phyloP scores from a whole-genome alignment of 345 rosid species.

The Sisymbrium altissimum region DNA sequence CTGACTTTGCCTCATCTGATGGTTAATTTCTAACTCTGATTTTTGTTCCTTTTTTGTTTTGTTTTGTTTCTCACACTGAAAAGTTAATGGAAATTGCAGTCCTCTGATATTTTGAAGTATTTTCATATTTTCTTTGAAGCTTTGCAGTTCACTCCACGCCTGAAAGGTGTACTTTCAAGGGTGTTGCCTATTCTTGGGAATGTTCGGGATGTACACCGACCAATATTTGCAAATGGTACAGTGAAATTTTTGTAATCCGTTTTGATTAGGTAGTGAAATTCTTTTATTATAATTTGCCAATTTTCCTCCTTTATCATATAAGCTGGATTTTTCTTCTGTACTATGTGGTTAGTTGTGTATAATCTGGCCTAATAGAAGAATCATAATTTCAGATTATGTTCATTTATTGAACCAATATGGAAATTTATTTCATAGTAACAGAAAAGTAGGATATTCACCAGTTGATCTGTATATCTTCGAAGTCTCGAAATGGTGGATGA shows the following conservation, averaged over 20 bases:
- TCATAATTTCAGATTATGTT: slow-evolving; percentile 10
- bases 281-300: neutral
- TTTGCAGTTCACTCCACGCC: slow-evolving; percentile 86
- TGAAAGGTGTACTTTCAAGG: slow-evolving; percentile 85
- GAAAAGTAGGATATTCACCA: slow-evolving; percentile 10
- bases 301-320: neutral
- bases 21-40: slow-evolving; percentile 50
- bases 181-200: slow-evolving; percentile 88
- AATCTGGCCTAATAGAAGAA: neutral
- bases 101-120: slow-evolving; percentile 36
- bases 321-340: neutral
- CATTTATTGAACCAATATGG: slow-evolving; percentile 9
- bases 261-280: neutral
- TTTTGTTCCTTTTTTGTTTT: slow-evolving; percentile 4
- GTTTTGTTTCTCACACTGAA: slow-evolving; percentile 2
- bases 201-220: slow-evolving; percentile 79
- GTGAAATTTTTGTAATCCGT: slow-evolving; percentile 11
- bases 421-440: neutral
- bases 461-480: slow-evolving; percentile 9
- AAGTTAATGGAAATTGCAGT: slow-evolving; percentile 12
- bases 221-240: slow-evolving; percentile 93
- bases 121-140: slow-evolving; percentile 59
- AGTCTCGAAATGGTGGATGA: slow-evolving; percentile 10
- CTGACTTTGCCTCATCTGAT: slow-evolving; percentile 94
- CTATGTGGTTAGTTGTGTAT: neutral